phyloP scores from a whole-genome alignment of 2,329 filamentous ascomycete genomes.

The Trichoderma sp. region DNA sequence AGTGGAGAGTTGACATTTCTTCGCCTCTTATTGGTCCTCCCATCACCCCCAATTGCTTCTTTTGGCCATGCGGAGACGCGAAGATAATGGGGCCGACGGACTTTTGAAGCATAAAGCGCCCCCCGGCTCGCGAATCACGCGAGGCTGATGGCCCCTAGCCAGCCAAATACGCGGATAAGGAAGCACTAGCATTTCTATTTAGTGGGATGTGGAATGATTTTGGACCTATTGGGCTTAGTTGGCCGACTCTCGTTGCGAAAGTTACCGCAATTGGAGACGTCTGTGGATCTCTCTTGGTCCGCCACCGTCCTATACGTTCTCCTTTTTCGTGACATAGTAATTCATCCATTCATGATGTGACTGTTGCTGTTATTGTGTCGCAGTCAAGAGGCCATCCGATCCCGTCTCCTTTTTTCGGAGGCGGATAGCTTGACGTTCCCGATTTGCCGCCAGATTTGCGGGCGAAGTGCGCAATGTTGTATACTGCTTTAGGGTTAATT shows the following conservation, averaged over 20 bases:
- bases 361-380: not conserved
- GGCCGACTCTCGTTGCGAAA: not conserved
- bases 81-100: not conserved
- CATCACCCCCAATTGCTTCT: constrained; percentile 12
- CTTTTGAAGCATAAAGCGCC: not conserved
- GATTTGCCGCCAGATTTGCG: not conserved
- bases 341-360: not conserved
- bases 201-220: constrained; percentile 7
- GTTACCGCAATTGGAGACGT: not conserved
- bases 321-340: not conserved
- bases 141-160: constrained; percentile 1
- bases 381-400: not conserved
- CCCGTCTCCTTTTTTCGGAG: not conserved
- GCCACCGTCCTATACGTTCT: not conserved
- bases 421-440: constrained; percentile 8
- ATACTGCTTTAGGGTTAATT: not conserved
- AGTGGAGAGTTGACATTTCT: not conserved
- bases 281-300: not conserved
- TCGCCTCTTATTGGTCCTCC: not conserved
- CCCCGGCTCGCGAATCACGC: constrained; percentile 12
- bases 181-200: not conserved
- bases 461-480: not conserved
- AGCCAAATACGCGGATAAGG: constrained; percentile 6
- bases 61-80: constrained; percentile 19
- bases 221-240: not conserved